These are phyloP conservation scores for Populus hybrid DNA, from an alignment of 441 rosid species.

Conservation along the genomic window DNA sequence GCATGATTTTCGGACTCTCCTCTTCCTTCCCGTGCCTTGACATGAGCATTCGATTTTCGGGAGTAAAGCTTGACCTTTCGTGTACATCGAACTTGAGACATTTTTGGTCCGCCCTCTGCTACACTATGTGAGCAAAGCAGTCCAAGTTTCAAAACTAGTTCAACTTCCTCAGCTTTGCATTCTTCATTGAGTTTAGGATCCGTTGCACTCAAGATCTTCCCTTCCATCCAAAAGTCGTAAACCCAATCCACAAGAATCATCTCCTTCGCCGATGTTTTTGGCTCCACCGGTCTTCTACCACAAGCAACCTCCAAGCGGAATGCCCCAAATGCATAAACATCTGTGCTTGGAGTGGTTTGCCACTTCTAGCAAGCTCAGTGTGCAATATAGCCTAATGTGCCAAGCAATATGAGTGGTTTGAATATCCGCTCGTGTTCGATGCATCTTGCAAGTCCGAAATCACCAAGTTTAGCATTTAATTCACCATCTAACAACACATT, in stretches of 20 bases:
- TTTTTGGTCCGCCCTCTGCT: constrained; percentile 29
- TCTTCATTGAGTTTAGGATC: constrained; percentile 25
- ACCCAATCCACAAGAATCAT: not conserved
- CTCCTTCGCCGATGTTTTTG: not conserved
- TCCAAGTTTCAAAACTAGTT: constrained; percentile 37
- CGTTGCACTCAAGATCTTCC: constrained; percentile 21
- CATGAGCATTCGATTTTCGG: constrained; percentile 26
- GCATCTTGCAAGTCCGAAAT: not conserved
- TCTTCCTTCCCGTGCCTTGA: not conserved
- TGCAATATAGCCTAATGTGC: not conserved
- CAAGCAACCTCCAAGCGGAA: not conserved
- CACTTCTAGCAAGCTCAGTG: not conserved
- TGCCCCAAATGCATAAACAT: not conserved
- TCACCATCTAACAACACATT: not conserved
- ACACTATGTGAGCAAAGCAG: constrained; percentile 30
- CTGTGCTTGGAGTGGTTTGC: not conserved
- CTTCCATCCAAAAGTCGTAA: constrained; percentile 18
- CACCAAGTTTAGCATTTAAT: not conserved
- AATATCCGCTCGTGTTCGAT: not conserved
- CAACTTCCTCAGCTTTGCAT: constrained; percentile 22
- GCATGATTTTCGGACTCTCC: constrained; percentile 3
- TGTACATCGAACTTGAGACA: constrained; percentile 30
- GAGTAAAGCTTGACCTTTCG: constrained; percentile 21
- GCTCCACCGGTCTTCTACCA: not conserved
- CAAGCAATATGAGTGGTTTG: not conserved